Conservation (phyloP, 225 moss, liverwort and hornwort species). For the Bryum argenteum region DNA sequence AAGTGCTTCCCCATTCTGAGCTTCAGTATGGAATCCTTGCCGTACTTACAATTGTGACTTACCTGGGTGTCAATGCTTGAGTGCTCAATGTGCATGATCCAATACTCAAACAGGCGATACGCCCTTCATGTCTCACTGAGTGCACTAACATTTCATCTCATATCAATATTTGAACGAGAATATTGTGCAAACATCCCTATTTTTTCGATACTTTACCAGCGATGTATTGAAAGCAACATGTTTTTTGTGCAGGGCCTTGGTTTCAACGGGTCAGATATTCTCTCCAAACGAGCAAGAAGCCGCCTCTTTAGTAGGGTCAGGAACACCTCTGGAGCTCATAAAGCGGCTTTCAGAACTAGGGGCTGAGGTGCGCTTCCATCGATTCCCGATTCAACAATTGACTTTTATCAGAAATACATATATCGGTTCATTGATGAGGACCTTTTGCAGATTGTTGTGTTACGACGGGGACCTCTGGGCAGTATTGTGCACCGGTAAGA, state of each 20-base stretch:
- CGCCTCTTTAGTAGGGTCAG: conserved; percentile 76
- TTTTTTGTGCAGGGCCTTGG: conserved; percentile 60
- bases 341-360: conserved; percentile 77
- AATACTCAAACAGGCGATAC: too few species aligned
- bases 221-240: neutral
- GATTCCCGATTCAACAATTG: too few species aligned
- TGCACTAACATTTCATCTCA: too few species aligned
- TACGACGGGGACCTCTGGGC: conserved; percentile 84
- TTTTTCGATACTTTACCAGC: too few species aligned
- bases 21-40: conserved; percentile 55
- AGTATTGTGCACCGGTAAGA: conserved; percentile 87
- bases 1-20: conserved; percentile 62
- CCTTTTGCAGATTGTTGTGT: conserved; percentile 76
- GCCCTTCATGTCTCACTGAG: too few species aligned
- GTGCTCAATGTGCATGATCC: too few species aligned
- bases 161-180: too few species aligned
- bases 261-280: conserved; percentile 86
- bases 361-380: conserved; percentile 65
- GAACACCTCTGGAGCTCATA: conserved; percentile 78
- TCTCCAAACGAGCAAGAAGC: conserved; percentile 95
- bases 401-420: too few species aligned
- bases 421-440: too few species aligned
- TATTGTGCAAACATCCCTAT: too few species aligned
- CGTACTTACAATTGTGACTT: too few species aligned
- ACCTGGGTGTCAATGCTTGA: too few species aligned